Evolutionary conservation across 192 early-diverging fungal species (phyloP), one percentile per base, ranked within the genome.

Genomic region (Tieghemiomyces parasiticus): DNA sequence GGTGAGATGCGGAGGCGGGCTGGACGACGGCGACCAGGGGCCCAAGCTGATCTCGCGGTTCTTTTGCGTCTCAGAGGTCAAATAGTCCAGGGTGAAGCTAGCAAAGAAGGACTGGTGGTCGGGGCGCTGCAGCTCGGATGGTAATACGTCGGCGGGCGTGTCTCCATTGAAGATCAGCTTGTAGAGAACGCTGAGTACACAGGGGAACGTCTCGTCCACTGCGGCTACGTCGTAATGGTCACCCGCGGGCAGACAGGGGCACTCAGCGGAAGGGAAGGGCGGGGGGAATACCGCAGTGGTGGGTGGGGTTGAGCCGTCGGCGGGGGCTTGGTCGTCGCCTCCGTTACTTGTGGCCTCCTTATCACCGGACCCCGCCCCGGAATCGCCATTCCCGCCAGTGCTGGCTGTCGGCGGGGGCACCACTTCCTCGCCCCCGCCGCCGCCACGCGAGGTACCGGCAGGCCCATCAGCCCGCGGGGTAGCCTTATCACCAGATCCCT

Each of bases 181-280:
- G 55, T 58, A 58, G 3, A 38, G 13, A 12, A 58, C 55, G 13
- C 33, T n/a, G 12, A 58, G 33, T 30, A 12, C 16, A 20, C 55
- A 58, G 10, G 19, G 16, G 12, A 38, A 58, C 55, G 33, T 35
- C 32, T 58, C 55, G 33, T 58, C 55, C 32, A 58, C 22, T 2
- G 33, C 55, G 33, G 8, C 14, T 14, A 24, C 22, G n/a, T 58
- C 55, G 55, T 58, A 58, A 28, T 58, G 55, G n/a, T 58, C 55
- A 22, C 35, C 16, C 4, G 55, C 55, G 0, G 55, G n/a, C 10
- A 58, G 33, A 26, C 55, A 58, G 22, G 55, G 32, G 55, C 55
- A 58, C 16, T 16, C 12, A 26, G 55, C 24, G 3, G 54, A 31
- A 0, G 55, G 10, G 6, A n/a, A 2, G 26, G 55, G 55, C 50